A percentile compares a stretch with the other conserved stretches of the same genome.
phyloP scores from a whole-genome alignment of 2,329 filamentous ascomycete species.

The Microdochium paspali region DNA sequence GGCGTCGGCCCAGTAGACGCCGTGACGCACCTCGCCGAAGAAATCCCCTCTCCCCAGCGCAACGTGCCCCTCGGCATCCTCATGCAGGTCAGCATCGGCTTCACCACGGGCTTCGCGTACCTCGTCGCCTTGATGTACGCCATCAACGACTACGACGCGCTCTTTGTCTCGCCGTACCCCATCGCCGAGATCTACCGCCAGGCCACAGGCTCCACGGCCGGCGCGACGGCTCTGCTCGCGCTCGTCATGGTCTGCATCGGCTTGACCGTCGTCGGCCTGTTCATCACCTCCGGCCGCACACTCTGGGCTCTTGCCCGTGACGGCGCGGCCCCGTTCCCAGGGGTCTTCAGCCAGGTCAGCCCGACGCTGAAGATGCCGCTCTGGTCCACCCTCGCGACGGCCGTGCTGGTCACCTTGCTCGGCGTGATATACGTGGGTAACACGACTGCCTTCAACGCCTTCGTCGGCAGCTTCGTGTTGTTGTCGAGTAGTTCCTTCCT shows the following conservation, averaged over 20 bases:
- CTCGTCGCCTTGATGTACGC: slow-evolving; percentile 47
- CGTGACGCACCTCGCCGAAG: slow-evolving; percentile 55
- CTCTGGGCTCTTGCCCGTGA: slow-evolving; percentile 31
- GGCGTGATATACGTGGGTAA: slow-evolving; percentile 59
- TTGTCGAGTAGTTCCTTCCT: slow-evolving; percentile 41
- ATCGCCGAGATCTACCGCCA: slow-evolving; percentile 58
- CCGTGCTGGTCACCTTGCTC: slow-evolving; percentile 36
- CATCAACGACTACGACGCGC: slow-evolving; percentile 44
- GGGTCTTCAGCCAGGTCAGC: slow-evolving; percentile 11
- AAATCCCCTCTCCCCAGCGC: slow-evolving; percentile 42
- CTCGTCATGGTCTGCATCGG: slow-evolving; percentile 26
- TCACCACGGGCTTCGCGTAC: slow-evolving; percentile 42
- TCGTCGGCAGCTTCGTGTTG: slow-evolving; percentile 39
- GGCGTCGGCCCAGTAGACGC: slow-evolving; percentile 58
- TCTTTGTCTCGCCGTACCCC: slow-evolving; percentile 43
- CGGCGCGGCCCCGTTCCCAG: slow-evolving; percentile 23
- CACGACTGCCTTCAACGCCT: slow-evolving; percentile 56
- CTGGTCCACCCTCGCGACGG: slow-evolving; percentile 39
- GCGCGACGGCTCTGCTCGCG: slow-evolving; percentile 38
- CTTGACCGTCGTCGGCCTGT: slow-evolving; percentile 23
- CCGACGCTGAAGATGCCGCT: slow-evolving; percentile 23
- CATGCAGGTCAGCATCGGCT: slow-evolving; percentile 39
- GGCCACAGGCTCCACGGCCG: slow-evolving; percentile 39
- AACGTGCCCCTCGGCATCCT: slow-evolving; percentile 45
- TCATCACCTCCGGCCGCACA: slow-evolving; percentile 27